phyloP scores from a whole-genome alignment of 345 rosid species.

The Syzygium grande region DNA sequence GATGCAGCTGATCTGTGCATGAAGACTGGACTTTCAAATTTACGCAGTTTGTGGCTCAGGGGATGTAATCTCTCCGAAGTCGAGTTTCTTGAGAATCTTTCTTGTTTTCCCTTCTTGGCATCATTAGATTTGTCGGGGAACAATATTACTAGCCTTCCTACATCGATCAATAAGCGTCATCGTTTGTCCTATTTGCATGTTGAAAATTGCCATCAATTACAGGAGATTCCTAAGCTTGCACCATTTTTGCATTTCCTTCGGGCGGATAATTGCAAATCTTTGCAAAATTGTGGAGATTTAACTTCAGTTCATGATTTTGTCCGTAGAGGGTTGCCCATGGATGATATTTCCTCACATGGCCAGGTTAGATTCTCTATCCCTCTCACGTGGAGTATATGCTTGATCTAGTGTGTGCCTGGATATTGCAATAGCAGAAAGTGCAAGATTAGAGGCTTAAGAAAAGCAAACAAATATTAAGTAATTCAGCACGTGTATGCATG shows the following conservation, averaged over 20 bases:
- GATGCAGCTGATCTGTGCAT: accelerated
- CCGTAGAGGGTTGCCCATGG: neutral
- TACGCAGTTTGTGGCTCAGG: accelerated
- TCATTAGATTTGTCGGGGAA: too few species aligned
- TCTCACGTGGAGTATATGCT: neutral
- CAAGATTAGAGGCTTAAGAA: neutral
- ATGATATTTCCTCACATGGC: neutral
- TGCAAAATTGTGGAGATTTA: neutral
- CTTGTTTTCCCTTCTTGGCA: neutral
- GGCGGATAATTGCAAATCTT: accelerated
- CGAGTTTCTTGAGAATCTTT: neutral
- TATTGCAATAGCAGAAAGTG: neutral
- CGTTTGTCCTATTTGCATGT: accelerated
- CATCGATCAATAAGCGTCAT: neutral
- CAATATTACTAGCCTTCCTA: neutral
- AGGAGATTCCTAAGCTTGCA: neutral
- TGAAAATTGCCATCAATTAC: neutral
- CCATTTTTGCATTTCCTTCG: accelerated
- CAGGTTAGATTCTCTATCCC: neutral
- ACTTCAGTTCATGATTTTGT: neutral
- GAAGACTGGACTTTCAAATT: too few species aligned
- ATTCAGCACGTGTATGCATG: too few species aligned
- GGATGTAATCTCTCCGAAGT: neutral
- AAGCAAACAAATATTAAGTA: too few species aligned
- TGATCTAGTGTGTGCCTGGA: neutral